These are phyloP conservation scores for Aspergillus tamarii DNA, from an alignment of 2,329 filamentous ascomycete genomes.

Conservation along the genomic window DNA sequence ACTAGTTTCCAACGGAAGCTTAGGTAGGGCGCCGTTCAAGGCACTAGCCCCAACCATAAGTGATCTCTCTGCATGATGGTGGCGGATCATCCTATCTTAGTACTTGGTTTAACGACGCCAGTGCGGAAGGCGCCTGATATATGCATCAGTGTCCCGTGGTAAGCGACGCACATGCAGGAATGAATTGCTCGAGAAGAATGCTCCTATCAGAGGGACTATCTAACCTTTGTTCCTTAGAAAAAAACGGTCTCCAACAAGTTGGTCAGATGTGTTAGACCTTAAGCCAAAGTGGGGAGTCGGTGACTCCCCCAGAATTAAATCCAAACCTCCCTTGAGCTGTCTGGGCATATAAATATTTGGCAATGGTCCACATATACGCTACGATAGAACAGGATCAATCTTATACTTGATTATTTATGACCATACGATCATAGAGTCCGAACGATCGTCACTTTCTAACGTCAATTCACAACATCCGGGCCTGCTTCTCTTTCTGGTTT, in stretches of 20 bases:
- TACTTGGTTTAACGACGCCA: not conserved
- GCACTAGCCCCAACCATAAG: not conserved
- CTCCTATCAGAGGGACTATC: not conserved
- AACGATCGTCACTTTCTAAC: not conserved
- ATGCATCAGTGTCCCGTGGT: not conserved
- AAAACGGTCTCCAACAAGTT: not conserved
- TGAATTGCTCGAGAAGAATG: not conserved
- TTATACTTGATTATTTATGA: not conserved
- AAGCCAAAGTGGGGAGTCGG: not conserved
- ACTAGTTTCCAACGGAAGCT: not conserved
- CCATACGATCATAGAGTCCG: not conserved
- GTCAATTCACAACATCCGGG: not conserved
- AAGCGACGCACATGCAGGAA: not conserved
- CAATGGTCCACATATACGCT: not conserved
- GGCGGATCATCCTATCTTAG: not conserved
- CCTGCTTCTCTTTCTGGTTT: not conserved
- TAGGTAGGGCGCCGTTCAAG: not conserved
- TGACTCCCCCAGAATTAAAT: not conserved
- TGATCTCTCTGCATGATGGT: slow-evolving; percentile 4
- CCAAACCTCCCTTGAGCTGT: not conserved
- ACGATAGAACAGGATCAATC: not conserved
- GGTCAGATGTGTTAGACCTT: not conserved
- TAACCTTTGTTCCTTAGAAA: not conserved
- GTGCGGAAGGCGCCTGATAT: not conserved
- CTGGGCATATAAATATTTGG: not conserved